Base-by-base conservation (phyloP, 306 rosid species). In the Vigna radiata region DNA sequence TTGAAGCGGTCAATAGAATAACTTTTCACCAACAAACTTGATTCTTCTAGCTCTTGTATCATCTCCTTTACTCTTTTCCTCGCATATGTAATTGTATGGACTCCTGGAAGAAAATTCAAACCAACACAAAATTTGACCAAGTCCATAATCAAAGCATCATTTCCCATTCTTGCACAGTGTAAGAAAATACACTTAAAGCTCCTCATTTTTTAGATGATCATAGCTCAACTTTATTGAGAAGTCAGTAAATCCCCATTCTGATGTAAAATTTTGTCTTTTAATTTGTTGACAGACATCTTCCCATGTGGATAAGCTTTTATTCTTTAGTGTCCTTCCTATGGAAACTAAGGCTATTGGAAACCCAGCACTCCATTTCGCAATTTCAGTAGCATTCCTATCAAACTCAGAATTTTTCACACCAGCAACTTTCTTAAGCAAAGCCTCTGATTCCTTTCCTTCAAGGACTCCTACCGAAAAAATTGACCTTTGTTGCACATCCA, bases 101-200 rank as follows among this genome's bases (percentile, higher is more conserved):
- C 47, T 6, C 50, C 62, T 47, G 14, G 46, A 10, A 75, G 79
- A 6, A 75, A 23, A 33, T 61, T 50, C 16, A 75, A 19, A 31
- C 79, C 71, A 18, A 62, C 9, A 3, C 71, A 18, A 3, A 29
- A 75, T 58, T 61, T 75, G 37, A 75, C 71, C 79, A 75, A 75
- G 50, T 75, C 62, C 71, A 75, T 33, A 48, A 62, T 17, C 19
- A 62, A 43, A 13, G 37, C 10, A 25, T 75, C 59, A 75, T 36
- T 21, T 47, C 79, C 79, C 79, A 75, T 75, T 33, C 27, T 18
- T 31, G 79, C 71, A 48, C 71, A 75, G 3, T 11, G 50, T 48
- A 75, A 8, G 8, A 75, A 75, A 7, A 49, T 48, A 37, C 3
- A 3, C 52, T 18, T 31, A 0, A 0, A 75, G 39, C 23, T 47